Conservation (phyloP, 2,329 filamentous ascomycete genomes). For the Botrytis squamosa region DNA sequence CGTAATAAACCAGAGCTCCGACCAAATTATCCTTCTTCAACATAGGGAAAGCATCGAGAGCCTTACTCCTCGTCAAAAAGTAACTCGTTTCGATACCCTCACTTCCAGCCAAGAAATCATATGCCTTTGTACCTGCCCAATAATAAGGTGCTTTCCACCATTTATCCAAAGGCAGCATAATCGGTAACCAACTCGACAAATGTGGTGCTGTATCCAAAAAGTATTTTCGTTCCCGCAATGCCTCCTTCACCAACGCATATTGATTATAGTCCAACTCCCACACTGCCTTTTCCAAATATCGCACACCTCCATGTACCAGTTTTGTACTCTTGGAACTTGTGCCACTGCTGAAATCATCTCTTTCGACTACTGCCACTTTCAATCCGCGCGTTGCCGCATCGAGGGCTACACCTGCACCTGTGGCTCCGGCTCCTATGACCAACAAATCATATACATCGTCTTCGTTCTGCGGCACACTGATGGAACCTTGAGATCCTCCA, state of each 20-base stretch:
- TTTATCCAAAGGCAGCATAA: conserved; percentile 72
- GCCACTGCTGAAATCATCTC: conserved; percentile 71
- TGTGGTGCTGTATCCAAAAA: conserved; percentile 74
- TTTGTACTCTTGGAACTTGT: conserved; percentile 77
- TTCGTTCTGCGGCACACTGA: conserved; percentile 39
- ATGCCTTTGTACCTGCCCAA: conserved; percentile 76
- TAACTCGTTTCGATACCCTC: conserved; percentile 89
- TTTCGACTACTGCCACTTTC: conserved; percentile 69
- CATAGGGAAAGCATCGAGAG: conserved; percentile 86
- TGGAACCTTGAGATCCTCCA: conserved; percentile 46
- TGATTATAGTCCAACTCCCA: conserved; percentile 75
- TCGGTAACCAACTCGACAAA: conserved; percentile 70
- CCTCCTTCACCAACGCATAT: conserved; percentile 69
- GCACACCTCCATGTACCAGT: conserved; percentile 72
- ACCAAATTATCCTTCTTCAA: conserved; percentile 75
- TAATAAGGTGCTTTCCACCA: conserved; percentile 80
- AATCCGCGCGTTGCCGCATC: conserved; percentile 70
- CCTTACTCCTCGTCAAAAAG: conserved; percentile 83
- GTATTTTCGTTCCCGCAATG: conserved; percentile 71
- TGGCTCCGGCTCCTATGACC: conserved; percentile 70
- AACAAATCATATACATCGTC: conserved; percentile 64
- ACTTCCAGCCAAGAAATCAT: conserved; percentile 80
- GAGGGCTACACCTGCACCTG: conserved; percentile 68
- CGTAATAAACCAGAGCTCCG: conserved; percentile 85
- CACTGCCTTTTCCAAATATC: conserved; percentile 73